Evolutionary conservation across 257 asterid species (phyloP).

Genomic region (Jaltomata sinuosa): DNA sequence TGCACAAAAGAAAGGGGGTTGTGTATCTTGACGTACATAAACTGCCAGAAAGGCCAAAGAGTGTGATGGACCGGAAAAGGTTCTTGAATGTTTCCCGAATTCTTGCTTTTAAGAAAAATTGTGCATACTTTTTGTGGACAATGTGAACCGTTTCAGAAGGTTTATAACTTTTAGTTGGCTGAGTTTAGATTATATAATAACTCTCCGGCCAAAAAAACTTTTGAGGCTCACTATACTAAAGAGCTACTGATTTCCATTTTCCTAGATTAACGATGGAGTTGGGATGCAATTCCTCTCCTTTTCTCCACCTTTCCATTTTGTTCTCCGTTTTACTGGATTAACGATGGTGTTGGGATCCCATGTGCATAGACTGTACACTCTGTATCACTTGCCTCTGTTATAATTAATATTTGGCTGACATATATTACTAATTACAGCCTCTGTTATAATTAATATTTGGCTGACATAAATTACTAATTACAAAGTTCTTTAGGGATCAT

Average conservation of each 20-base stretch:
- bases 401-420: neutral
- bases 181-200: neutral
- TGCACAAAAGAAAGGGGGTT: slow-evolving; percentile 87
- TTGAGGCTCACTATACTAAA: neutral
- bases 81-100: slow-evolving; percentile 6
- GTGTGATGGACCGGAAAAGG: slow-evolving; percentile 89
- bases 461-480: neutral
- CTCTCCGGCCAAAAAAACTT: neutral
- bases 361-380: neutral
- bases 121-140: neutral
- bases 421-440: neutral
- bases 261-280: neutral
- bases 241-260: neutral
- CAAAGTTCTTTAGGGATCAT: neutral
- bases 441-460: neutral
- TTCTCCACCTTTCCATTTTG: neutral
- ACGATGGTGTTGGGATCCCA: neutral
- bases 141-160: neutral
- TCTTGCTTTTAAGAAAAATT: neutral
- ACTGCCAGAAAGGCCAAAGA: slow-evolving; percentile 84
- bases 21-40: slow-evolving; percentile 93
- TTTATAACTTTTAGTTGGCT: neutral
- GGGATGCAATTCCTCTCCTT: neutral
- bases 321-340: neutral
- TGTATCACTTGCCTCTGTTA: neutral